A percentile compares a stretch with the other conserved stretches of the same genome.
Evolutionary conservation across 1,284 basidiomycete species (phyloP).

Genomic region (Trichosporon inkin): DNA sequence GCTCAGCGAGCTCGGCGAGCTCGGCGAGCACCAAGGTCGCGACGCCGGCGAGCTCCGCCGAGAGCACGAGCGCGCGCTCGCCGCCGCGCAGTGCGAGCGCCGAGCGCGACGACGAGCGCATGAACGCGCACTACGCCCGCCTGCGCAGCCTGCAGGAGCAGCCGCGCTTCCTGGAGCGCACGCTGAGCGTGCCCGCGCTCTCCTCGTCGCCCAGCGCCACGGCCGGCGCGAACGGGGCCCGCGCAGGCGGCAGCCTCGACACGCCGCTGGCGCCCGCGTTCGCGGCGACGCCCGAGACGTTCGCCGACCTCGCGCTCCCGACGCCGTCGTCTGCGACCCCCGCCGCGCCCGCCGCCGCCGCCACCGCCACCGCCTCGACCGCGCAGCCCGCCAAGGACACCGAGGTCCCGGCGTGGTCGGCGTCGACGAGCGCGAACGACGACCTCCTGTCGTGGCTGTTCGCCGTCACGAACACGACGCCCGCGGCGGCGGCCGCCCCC

Average conservation of each 20-base stretch:
- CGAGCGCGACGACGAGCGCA: neutral
- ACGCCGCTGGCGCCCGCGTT: constrained; percentile 23
- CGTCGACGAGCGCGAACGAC: constrained; percentile 15
- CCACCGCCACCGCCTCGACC: neutral
- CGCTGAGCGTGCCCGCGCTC: neutral
- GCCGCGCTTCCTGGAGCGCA: neutral
- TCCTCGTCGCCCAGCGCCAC: neutral
- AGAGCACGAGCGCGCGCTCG: neutral
- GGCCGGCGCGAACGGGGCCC: neutral
- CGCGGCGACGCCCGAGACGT: constrained; percentile 21
- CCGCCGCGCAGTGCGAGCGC: constrained; percentile 2
- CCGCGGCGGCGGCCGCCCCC: neutral
- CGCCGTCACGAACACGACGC: constrained; percentile 11
- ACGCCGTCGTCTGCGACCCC: neutral
- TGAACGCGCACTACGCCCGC: constrained; percentile 3
- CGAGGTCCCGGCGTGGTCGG: constrained; percentile 4
- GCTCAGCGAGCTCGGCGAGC: neutral
- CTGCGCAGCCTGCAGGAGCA: neutral
- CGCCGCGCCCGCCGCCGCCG: neutral
- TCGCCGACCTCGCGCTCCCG: constrained; percentile 16
- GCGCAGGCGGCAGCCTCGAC: constrained; percentile 17
- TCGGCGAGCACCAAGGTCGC: constrained; percentile 8
- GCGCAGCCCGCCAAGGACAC: neutral
- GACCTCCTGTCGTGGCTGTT: constrained; percentile 25
- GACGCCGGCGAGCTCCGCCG: neutral